Evolutionary conservation across 345 rosid genomes (phyloP).

Genomic region (Nasturtium officinale): DNA sequence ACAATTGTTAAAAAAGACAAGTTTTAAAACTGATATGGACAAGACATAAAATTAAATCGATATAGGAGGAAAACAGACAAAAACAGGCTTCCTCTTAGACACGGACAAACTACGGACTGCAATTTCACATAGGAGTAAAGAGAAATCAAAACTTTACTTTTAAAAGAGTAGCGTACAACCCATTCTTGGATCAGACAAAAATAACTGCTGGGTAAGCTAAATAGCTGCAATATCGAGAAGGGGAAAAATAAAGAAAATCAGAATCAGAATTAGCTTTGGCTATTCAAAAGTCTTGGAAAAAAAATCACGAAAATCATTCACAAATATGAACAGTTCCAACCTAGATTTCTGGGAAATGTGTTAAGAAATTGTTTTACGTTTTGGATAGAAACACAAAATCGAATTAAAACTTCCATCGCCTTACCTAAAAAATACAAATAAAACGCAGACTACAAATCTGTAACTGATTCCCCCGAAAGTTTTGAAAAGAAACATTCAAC

Average conservation of each 20-base stretch:
- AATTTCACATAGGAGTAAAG: neutral
- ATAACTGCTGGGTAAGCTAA: slow-evolving; percentile 12
- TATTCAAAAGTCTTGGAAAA: neutral
- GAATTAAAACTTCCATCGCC: slow-evolving; percentile 7
- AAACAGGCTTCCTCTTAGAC: neutral
- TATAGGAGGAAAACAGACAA: too few relatives aligned
- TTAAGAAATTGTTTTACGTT: slow-evolving; percentile 4
- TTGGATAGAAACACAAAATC: neutral
- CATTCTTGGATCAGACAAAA: slow-evolving; percentile 39
- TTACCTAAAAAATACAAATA: neutral
- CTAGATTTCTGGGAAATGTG: neutral
- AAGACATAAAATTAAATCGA: neutral
- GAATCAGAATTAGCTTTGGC: slow-evolving; percentile 12
- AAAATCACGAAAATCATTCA: slow-evolving; percentile 3
- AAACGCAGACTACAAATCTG: slow-evolving; percentile 31
- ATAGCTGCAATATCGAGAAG: slow-evolving; percentile 30
- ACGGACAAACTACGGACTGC: neutral
- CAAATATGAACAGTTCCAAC: neutral
- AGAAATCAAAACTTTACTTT: slow-evolving; percentile 1
- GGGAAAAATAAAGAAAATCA: neutral
- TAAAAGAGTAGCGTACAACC: neutral
- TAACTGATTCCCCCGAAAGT: slow-evolving; percentile 6
- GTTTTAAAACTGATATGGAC: neutral
- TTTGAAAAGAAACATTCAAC: slow-evolving; percentile 1
- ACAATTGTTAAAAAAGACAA: neutral